Conservation (phyloP, 495 filamentous ascomycete genomes). For the Penicillium fimorum region DNA sequence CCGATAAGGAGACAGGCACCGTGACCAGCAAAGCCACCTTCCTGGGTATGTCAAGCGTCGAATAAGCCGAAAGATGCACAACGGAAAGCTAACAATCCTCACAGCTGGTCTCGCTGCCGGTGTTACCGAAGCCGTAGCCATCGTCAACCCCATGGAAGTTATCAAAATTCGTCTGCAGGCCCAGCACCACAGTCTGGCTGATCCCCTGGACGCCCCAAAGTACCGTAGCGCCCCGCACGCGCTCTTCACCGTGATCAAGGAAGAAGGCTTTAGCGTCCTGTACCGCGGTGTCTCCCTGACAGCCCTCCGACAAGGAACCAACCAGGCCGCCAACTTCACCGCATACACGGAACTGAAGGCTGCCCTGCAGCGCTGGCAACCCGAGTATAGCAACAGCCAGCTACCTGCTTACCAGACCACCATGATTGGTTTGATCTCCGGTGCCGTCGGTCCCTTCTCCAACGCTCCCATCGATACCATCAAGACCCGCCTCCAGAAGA, state of each 20-base stretch:
- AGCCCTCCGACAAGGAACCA: constrained; percentile 88
- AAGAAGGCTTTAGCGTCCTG: constrained; percentile 83
- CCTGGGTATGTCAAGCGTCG: constrained; percentile 53
- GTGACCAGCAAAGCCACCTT: constrained; percentile 79
- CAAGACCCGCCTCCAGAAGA: constrained; percentile 95
- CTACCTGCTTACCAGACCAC: constrained; percentile 89
- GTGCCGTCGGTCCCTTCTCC: constrained; percentile 91
- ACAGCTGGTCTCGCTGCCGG: constrained; percentile 88
- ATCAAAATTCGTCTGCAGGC: constrained; percentile 97
- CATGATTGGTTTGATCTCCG: constrained; percentile 83
- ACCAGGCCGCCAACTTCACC: constrained; percentile 99
- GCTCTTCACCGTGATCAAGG: constrained; percentile 83
- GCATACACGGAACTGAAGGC: constrained; percentile 94
- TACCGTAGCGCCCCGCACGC: constrained; percentile 98
- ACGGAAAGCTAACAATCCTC: background rate
- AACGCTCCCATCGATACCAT: constrained; percentile 99
- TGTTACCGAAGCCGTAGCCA: constrained; percentile 91
- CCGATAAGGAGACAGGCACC: constrained; percentile 63
- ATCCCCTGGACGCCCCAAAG: constrained; percentile 86
- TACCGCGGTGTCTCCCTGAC: constrained; percentile 94
- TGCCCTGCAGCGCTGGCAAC: constrained; percentile 65
- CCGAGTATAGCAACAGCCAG: constrained; percentile 54
- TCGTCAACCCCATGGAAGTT: constrained; percentile 98
- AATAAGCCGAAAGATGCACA: background rate
- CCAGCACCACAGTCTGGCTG: constrained; percentile 92